Percentiles rank a stretch among this genome's conserved stretches.
These are phyloP conservation scores for Eremothecium coryli DNA, from an alignment of 1,139 yeast species.

Conservation along the genomic window DNA sequence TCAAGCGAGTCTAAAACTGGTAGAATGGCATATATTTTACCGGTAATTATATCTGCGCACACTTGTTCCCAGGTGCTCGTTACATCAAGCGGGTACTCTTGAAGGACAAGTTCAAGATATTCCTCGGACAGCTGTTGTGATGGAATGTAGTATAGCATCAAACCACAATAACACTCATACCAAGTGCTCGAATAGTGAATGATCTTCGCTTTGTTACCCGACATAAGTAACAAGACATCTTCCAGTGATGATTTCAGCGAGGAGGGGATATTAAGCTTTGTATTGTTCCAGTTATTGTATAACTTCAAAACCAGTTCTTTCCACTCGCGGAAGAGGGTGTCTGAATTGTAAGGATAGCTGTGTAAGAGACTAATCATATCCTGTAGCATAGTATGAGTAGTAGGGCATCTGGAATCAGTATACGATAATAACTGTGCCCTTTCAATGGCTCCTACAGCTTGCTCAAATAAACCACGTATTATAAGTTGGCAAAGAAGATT, in stretches of 20 bases:
- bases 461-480: slow-evolving; percentile 53
- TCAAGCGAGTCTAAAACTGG: slow-evolving; percentile 55
- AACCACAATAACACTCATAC: slow-evolving; percentile 63
- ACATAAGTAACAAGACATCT: slow-evolving; percentile 21
- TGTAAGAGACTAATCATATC: slow-evolving; percentile 37
- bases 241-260: slow-evolving; percentile 23
- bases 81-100: slow-evolving; percentile 33
- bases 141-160: slow-evolving; percentile 56
- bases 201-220: slow-evolving; percentile 25
- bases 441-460: slow-evolving; percentile 43
- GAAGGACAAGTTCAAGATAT: slow-evolving; percentile 32
- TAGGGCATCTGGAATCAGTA: slow-evolving; percentile 17
- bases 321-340: slow-evolving; percentile 32
- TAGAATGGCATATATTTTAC: slow-evolving; percentile 50
- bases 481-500: slow-evolving; percentile 47
- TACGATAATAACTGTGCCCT: slow-evolving; percentile 27
- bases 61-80: slow-evolving; percentile 50
- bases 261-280: slow-evolving; percentile 19
- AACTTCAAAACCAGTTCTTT: slow-evolving; percentile 27
- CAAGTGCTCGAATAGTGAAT: slow-evolving; percentile 37
- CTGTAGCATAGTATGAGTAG: slow-evolving; percentile 33
- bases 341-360: slow-evolving; percentile 30
- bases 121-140: slow-evolving; percentile 37
- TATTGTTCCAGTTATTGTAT: slow-evolving; percentile 19
- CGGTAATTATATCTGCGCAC: slow-evolving; percentile 51